phyloP scores from a whole-genome alignment of 2,329 filamentous ascomycete genomes.

The Pleoardoris graminearum region DNA sequence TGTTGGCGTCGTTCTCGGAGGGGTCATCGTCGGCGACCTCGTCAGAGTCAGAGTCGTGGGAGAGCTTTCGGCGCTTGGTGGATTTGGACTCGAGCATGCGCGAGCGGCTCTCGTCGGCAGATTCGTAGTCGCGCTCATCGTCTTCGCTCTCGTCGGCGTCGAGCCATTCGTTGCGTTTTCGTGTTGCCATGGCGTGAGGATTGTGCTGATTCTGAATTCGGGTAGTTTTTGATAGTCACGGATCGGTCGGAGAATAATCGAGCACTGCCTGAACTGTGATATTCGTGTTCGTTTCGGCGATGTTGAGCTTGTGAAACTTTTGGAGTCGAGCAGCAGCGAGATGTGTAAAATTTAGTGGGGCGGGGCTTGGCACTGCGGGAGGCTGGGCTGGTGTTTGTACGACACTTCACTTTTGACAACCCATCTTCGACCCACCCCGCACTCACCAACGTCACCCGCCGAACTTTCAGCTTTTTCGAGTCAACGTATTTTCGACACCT shows the following conservation, averaged over 20 bases:
- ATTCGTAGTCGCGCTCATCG: conserved; percentile 62
- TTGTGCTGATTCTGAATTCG: neutral
- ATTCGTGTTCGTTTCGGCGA: no score
- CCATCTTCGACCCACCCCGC: neutral
- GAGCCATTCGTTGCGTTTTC: conserved; percentile 74
- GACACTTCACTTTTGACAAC: neutral
- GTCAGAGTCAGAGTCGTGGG: conserved; percentile 44
- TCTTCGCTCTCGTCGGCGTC: conserved; percentile 53
- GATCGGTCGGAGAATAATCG: no score
- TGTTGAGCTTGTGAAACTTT: neutral
- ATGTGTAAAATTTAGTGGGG: conserved; percentile 21
- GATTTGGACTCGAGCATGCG: conserved; percentile 54
- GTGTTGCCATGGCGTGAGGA: conserved; percentile 59
- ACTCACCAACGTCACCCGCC: no score
- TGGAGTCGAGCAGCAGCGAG: neutral
- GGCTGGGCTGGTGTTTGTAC: conserved; percentile 8
- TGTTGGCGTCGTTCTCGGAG: conserved; percentile 18
- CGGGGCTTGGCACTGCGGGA: conserved; percentile 9
- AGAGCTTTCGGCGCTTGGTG: conserved; percentile 67
- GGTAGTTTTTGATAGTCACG: neutral
- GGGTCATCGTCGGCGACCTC: conserved; percentile 31
- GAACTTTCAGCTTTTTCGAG: no score
- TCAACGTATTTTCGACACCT: no score
- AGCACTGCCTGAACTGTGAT: no score
- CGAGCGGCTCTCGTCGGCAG: conserved; percentile 69